Conservation (phyloP, 768 basidiomycete genomes). For the Tulasnella calospora region DNA sequence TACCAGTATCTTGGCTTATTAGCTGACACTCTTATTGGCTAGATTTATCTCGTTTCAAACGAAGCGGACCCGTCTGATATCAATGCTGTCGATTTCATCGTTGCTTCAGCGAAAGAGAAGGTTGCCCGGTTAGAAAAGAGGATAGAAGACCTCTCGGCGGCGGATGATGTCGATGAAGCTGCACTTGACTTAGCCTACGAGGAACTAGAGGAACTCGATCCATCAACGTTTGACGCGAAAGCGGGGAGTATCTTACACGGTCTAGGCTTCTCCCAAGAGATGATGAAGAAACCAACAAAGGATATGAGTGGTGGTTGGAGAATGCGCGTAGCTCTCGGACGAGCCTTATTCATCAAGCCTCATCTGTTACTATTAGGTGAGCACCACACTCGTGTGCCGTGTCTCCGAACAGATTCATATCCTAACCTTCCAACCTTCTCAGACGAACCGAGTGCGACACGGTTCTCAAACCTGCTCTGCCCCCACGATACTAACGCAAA, state of each 20-base stretch:
- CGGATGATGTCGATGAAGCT: conserved; percentile 81
- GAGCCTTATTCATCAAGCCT: conserved; percentile 93
- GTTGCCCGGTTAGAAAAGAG: conserved; percentile 88
- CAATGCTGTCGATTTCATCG: conserved; percentile 96
- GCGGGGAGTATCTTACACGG: conserved; percentile 95
- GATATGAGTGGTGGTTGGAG: conserved; percentile 99
- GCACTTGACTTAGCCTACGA: conserved; percentile 89
- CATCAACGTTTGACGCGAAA: conserved; percentile 90
- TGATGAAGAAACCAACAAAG: conserved; percentile 97
- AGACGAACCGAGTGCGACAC: conserved; percentile 31
- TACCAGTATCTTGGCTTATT: neutral
- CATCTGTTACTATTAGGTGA: conserved; percentile 93
- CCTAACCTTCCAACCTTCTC: conserved; percentile 5
- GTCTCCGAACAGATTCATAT: neutral
- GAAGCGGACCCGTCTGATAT: conserved; percentile 93
- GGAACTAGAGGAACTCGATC: conserved; percentile 95
- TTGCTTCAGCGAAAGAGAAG: conserved; percentile 86
- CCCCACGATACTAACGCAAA: neutral
- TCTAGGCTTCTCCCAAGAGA: conserved; percentile 80
- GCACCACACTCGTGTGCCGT: conserved; percentile 34
- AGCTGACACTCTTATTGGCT: neutral
- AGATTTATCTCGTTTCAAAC: conserved; percentile 91
- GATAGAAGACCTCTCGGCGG: conserved; percentile 89
- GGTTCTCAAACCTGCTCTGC: neutral
- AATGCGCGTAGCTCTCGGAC: conserved; percentile 95